A percentile compares a stretch with the other conserved stretches of the same genome.
Conservation (phyloP, 768 basidiomycete genomes). For the Mycena belliarum region DNA sequence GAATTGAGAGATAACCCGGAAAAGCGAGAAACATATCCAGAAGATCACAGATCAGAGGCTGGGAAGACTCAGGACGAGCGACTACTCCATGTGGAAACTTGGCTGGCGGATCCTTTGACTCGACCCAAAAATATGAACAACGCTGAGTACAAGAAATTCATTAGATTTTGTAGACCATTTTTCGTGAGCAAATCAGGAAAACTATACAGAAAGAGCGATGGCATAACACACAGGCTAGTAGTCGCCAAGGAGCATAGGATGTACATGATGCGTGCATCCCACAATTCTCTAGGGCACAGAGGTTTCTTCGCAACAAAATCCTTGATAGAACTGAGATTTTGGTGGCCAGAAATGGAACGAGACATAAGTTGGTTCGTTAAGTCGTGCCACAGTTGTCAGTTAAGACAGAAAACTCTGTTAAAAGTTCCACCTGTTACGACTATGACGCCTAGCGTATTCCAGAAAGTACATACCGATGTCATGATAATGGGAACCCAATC, state of each 20-base stretch:
- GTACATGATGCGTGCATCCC: not conserved
- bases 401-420: not conserved
- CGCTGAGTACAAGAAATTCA: not conserved
- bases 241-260: not conserved
- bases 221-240: not conserved
- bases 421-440: not conserved
- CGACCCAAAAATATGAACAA: not conserved
- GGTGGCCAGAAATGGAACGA: not conserved
- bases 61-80: not conserved
- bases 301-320: not conserved
- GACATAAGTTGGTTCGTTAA: not conserved
- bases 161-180: not conserved
- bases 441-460: slow-evolving; percentile 30
- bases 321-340: not conserved
- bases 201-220: not conserved
- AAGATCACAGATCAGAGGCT: no score
- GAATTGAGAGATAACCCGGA: no score
- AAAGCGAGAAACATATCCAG: no score
- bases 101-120: not conserved
- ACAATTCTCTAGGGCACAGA: not conserved
- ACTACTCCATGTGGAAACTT: not conserved
- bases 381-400: not conserved
- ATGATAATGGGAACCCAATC: slow-evolving; percentile 27
- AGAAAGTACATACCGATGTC: slow-evolving; percentile 28
- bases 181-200: not conserved